Evolutionary conservation across 2,329 filamentous ascomycete genomes (phyloP).

Genomic region (Graphiopsis chlorocephala): DNA sequence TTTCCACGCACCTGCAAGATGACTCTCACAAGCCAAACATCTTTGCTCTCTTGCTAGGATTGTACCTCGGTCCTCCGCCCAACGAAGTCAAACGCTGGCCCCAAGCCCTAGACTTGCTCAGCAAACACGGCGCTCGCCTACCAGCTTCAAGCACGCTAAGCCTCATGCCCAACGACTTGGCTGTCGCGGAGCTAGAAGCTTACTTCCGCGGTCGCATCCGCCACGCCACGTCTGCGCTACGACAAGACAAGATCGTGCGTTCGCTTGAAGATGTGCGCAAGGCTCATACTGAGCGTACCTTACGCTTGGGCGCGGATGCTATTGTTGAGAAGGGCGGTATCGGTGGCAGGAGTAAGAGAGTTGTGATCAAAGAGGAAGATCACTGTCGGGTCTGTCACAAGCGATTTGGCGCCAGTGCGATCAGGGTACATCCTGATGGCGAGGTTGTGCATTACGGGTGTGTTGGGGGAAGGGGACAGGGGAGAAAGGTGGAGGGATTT

Average conservation of each 20-base stretch:
- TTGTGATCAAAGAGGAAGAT: constrained; percentile 81
- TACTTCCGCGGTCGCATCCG: constrained; percentile 93
- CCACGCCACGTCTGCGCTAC: constrained; percentile 75
- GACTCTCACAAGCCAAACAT: constrained; percentile 57
- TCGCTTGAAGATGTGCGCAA: constrained; percentile 75
- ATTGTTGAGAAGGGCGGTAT: constrained; percentile 51
- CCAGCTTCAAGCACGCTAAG: constrained; percentile 82
- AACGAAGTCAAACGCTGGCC: constrained; percentile 61
- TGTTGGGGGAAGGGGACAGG: constrained; percentile 27
- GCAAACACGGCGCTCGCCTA: constrained; percentile 85
- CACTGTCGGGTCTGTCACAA: constrained; percentile 94
- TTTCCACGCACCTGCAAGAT: background rate
- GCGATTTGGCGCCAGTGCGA: constrained; percentile 83
- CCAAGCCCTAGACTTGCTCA: constrained; percentile 83
- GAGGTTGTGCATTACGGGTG: constrained; percentile 52
- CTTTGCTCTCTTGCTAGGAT: constrained; percentile 83
- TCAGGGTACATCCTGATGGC: constrained; percentile 78
- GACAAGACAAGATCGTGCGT: constrained; percentile 74
- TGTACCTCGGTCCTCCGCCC: constrained; percentile 82
- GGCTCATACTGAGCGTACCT: constrained; percentile 68
- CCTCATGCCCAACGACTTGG: constrained; percentile 77
- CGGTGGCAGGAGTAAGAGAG: constrained; percentile 64
- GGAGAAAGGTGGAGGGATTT: background rate
- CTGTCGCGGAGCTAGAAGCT: constrained; percentile 74
- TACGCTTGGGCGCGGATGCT: constrained; percentile 70